Conservation (phyloP, 768 basidiomycete genomes). For the Kwoniella bestiolae region DNA sequence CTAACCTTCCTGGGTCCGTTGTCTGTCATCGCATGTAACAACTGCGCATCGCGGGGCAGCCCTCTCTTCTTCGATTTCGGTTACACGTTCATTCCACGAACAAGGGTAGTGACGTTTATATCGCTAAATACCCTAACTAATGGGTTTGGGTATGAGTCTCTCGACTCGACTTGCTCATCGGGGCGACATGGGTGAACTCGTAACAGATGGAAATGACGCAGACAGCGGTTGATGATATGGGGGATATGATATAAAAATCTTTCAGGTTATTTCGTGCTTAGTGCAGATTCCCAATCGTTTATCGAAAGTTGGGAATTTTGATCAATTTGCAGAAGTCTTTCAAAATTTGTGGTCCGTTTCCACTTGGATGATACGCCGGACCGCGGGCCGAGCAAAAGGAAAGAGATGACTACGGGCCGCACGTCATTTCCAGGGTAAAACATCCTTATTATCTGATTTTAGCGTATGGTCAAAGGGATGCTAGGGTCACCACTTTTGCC, state of each 20-base stretch:
- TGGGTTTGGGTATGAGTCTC: too few relatives aligned
- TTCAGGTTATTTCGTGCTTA: slow-evolving; percentile 5
- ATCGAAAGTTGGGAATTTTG: slow-evolving; percentile 12
- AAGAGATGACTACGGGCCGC: neutral
- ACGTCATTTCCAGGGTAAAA: neutral
- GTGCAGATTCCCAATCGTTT: slow-evolving; percentile 4
- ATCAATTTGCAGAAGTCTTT: neutral
- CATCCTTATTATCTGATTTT: neutral
- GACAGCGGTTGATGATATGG: too few relatives aligned
- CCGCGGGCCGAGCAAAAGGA: slow-evolving; percentile 5
- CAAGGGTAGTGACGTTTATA: neutral
- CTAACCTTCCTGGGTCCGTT: neutral
- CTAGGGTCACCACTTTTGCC: slow-evolving; percentile 8
- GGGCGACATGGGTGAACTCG: neutral
- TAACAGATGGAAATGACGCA: neutral
- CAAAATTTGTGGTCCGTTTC: neutral
- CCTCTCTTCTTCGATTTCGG: neutral
- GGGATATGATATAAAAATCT: neutral
- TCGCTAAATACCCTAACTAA: neutral
- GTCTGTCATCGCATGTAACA: neutral
- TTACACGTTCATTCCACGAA: neutral
- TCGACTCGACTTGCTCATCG: neutral
- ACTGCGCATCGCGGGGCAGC: neutral
- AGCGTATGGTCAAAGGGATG: neutral
- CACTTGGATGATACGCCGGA: slow-evolving; percentile 8